A percentile compares a stretch with the other conserved stretches of the same genome.
Conservation (phyloP, 345 rosid genomes). For the Turnera subulata region DNA sequence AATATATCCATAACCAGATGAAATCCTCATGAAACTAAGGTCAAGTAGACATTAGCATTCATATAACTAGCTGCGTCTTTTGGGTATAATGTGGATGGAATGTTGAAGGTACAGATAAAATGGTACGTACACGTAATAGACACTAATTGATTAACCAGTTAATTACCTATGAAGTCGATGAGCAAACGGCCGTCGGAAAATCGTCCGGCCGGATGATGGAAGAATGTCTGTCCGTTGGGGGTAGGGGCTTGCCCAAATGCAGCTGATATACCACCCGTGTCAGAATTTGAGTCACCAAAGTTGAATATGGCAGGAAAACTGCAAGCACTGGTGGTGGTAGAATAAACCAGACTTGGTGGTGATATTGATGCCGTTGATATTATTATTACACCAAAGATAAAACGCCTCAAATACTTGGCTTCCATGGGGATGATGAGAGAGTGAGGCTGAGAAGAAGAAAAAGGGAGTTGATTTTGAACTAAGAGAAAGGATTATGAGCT, state of each 20-base stretch:
- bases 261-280: slow-evolving; percentile 58
- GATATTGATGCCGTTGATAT: not conserved
- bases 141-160: too few relatives aligned
- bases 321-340: slow-evolving; percentile 2
- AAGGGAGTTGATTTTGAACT: too few relatives aligned
- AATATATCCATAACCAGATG: too few relatives aligned
- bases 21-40: too few relatives aligned
- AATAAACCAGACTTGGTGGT: not conserved
- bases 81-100: too few relatives aligned
- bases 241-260: slow-evolving; percentile 51
- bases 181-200: slow-evolving; percentile 61
- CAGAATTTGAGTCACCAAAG: slow-evolving; percentile 53
- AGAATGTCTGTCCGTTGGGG: slow-evolving; percentile 60
- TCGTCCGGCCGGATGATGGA: slow-evolving; percentile 58
- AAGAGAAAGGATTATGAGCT: too few relatives aligned
- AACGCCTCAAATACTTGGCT: not conserved
- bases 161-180: slow-evolving; percentile 66
- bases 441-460: too few relatives aligned
- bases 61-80: too few relatives aligned
- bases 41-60: too few relatives aligned
- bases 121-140: too few relatives aligned
- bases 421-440: too few relatives aligned
- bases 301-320: slow-evolving; percentile 42
- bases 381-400: not conserved
- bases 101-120: not conserved